Evolutionary conservation across 1,284 basidiomycete species (phyloP).

Genomic region (Pseudozyma hubeiensis): DNA sequence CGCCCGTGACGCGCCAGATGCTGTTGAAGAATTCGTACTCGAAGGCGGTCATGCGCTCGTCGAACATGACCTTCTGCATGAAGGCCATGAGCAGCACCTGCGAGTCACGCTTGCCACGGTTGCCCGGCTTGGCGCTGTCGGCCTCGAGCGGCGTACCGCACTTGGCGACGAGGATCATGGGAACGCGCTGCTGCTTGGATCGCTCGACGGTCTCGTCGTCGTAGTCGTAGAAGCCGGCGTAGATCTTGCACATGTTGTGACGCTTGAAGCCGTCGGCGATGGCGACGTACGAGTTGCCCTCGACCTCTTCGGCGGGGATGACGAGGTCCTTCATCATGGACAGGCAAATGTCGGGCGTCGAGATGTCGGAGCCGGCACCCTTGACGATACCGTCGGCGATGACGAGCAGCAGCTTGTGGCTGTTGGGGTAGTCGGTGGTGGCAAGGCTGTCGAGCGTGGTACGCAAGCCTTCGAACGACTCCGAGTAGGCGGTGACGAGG

Average conservation of each 20-base stretch:
- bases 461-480: conserved; percentile 93
- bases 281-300: conserved; percentile 94
- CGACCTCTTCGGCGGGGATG: conserved; percentile 84
- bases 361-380: conserved; percentile 73
- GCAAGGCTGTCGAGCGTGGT: conserved; percentile 97
- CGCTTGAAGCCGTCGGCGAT: conserved; percentile 99
- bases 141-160: conserved; percentile 78
- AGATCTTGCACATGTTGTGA: conserved; percentile 99
- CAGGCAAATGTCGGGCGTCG: conserved; percentile 86
- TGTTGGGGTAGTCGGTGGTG: conserved; percentile 98
- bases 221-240: conserved; percentile 96
- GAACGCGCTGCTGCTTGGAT: conserved; percentile 95
- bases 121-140: conserved; percentile 91
- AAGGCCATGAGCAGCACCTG: conserved; percentile 78
- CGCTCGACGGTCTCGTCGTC: conserved; percentile 90
- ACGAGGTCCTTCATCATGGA: conserved; percentile 98
- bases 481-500: conserved; percentile 97
- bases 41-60: conserved; percentile 71
- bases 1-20: conserved; percentile 71
- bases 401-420: conserved; percentile 93
- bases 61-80: conserved; percentile 72
- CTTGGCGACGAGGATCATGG: conserved; percentile 94
- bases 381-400: conserved; percentile 99
- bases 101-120: conserved; percentile 97
- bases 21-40: conserved; percentile 72